Evolutionary conservation across 73 alveolate genomes (phyloP), one percentile per base, ranked within the genome.

Genomic region (Halteria grandinella): DNA sequence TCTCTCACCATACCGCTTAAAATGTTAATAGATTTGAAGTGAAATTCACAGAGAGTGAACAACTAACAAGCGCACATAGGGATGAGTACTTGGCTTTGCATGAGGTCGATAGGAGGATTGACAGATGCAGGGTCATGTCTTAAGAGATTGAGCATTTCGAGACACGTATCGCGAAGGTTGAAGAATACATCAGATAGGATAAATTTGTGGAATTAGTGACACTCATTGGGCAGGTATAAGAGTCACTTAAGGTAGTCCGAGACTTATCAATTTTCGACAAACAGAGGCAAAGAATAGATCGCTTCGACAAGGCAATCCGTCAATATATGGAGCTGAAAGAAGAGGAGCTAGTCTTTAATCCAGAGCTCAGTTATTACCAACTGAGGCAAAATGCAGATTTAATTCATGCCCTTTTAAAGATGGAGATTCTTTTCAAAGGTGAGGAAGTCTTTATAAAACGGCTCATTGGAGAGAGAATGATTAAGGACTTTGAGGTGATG

Each of bases 131-230:
- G 58, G 4, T 36, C 45, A 60, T 60, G 77, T 60, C 77, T 18
- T 37, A 60, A 23, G 77, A 60, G 21, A 60, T 60, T 15, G 77
- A 60, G 43, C 77, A 60, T 40, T 60, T 60, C 27, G 77, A 60
- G 24, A 21, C 55, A 6, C 15, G 77, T 40, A 37, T 60, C 23
- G 77, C 77, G 2, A 60, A 60, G 51, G 77, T 60, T 3, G 77
- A 60, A 31, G 77, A 60, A 36, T 60, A 60, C 29, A 37, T 60
- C 21, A 34, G 77, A 37, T 18, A 10, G 8, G 28, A 60, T 60
- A 32, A 37, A 28, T 60, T 60, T 21, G 6, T 8, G 7, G 77
- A 60, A 3, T 27, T 60, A 1, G 77, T 60, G 2, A 3, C 3
- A 11, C 43, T 60, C 4, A 59, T 60, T 1, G 18, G 43, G 28